These are phyloP conservation scores for Avicennia marina DNA, from an alignment of 257 asterid species.

Conservation along the genomic window DNA sequence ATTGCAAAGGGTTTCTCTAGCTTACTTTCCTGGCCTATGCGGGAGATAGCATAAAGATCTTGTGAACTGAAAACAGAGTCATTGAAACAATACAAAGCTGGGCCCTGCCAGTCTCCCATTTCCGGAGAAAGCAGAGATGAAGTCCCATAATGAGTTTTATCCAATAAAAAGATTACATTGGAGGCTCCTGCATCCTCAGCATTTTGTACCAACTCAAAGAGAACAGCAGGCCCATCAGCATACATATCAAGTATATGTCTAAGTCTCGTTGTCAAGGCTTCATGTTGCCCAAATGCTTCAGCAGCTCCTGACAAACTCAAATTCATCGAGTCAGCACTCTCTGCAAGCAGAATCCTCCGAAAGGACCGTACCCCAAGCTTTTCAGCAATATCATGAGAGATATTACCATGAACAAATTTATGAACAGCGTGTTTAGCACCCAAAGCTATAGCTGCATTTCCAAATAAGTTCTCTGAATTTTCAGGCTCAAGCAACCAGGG, in stretches of 20 bases:
- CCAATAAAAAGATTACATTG: conserved; percentile 75
- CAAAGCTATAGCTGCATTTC: conserved; percentile 42
- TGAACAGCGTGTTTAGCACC: conserved; percentile 60
- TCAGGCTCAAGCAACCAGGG: conserved; percentile 91
- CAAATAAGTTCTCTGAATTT: conserved; percentile 50
- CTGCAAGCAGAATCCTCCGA: conserved; percentile 86
- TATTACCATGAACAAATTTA: conserved; percentile 79
- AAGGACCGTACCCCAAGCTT: conserved; percentile 94
- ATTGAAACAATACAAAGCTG: conserved; percentile 92
- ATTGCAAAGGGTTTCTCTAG: conserved; percentile 95
- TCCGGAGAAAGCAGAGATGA: conserved; percentile 96
- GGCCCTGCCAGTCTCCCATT: conserved; percentile 99
- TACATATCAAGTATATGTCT: conserved; percentile 97
- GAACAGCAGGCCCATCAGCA: conserved; percentile 94
- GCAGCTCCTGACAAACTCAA: conserved; percentile 95
- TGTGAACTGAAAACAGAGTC: conserved; percentile 94
- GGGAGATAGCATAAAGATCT: conserved; percentile 93
- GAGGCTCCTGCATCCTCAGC: conserved; percentile 99
- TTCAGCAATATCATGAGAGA: conserved; percentile 95
- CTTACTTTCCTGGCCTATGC: conserved; percentile 97
- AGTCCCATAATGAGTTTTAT: conserved; percentile 86
- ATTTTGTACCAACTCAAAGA: conserved; percentile 92
- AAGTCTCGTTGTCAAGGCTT: conserved; percentile 91
- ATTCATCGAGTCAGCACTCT: conserved; percentile 97
- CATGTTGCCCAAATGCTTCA: conserved; percentile 99